Evolutionary conservation across 2,329 filamentous ascomycete species (phyloP).

Genomic region (Botrytis sinoallii): DNA sequence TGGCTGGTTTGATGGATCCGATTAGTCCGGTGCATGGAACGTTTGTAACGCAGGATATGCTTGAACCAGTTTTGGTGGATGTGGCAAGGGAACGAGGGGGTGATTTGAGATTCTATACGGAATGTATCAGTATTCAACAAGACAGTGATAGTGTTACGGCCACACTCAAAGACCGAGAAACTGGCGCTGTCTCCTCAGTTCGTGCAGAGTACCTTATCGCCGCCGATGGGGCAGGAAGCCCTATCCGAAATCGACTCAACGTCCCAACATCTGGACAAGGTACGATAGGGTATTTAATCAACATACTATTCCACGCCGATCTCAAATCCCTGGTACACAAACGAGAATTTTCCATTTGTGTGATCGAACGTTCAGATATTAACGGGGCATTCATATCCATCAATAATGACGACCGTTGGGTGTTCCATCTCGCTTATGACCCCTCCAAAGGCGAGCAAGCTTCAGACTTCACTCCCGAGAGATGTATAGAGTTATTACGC

Average conservation of each 20-base stretch:
- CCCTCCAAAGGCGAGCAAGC: conserved; percentile 27
- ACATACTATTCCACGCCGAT: conserved; percentile 39
- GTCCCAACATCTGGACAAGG: conserved; percentile 36
- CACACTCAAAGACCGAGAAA: conserved; percentile 27
- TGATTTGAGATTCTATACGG: conserved; percentile 39
- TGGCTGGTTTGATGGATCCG: not conserved
- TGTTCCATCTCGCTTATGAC: conserved; percentile 34
- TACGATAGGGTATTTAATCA: conserved; percentile 37
- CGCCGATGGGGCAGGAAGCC: conserved; percentile 40
- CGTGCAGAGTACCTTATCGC: conserved; percentile 41
- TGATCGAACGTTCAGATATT: conserved; percentile 31
- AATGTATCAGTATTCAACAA: conserved; percentile 31
- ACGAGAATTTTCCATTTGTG: conserved; percentile 39
- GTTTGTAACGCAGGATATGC: conserved; percentile 41
- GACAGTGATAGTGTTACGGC: conserved; percentile 33
- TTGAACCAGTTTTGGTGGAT: conserved; percentile 42
- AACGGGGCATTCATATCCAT: conserved; percentile 30
- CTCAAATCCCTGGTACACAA: conserved; percentile 33
- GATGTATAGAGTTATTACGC: conserved; percentile 30
- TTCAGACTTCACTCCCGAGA: conserved; percentile 27
- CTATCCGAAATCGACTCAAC: conserved; percentile 33
- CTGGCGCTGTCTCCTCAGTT: conserved; percentile 24
- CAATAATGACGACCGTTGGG: conserved; percentile 33
- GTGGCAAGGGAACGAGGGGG: conserved; percentile 38
- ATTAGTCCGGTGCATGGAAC: conserved; percentile 31